Evolutionary conservation across 164 flowering plant genomes (phyloP).

Genomic region (Magnolia officinalis): DNA sequence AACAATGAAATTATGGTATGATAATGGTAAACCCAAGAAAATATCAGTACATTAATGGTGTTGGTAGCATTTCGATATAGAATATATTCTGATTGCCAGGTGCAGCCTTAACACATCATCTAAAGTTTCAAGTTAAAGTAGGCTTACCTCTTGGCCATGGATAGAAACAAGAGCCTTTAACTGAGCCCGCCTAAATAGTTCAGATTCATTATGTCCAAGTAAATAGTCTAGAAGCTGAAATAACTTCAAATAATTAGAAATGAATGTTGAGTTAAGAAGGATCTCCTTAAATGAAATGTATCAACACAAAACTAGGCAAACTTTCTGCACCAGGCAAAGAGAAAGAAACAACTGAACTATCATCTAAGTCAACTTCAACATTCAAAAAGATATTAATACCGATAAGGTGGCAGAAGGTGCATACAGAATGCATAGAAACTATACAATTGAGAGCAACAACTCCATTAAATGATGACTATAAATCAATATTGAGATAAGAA

Average conservation of each 20-base stretch:
- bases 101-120: not conserved
- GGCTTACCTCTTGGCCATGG: conserved; percentile 78
- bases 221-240: conserved; percentile 80
- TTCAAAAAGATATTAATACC: not conserved
- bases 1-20: conserved; percentile 1
- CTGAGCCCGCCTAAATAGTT: conserved; percentile 91
- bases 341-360: not conserved
- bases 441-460: not conserved
- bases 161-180: conserved; percentile 92
- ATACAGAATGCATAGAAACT: not conserved
- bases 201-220: conserved; percentile 78
- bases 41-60: too few species aligned
- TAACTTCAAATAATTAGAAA: conserved; percentile 9
- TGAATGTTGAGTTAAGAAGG: not conserved
- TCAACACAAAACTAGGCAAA: not conserved
- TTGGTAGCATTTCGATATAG: too few species aligned
- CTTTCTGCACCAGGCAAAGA: not conserved
- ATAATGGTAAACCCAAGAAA: not conserved
- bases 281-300: not conserved
- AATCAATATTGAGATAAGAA: not conserved
- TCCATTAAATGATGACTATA: not conserved
- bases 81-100: not conserved
- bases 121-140: not conserved
- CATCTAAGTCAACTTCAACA: not conserved
- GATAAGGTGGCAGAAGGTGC: not conserved